These are phyloP conservation scores for Pythium chondricola DNA, from an alignment of 352 stramenopile genomes.

Conservation along the genomic window DNA sequence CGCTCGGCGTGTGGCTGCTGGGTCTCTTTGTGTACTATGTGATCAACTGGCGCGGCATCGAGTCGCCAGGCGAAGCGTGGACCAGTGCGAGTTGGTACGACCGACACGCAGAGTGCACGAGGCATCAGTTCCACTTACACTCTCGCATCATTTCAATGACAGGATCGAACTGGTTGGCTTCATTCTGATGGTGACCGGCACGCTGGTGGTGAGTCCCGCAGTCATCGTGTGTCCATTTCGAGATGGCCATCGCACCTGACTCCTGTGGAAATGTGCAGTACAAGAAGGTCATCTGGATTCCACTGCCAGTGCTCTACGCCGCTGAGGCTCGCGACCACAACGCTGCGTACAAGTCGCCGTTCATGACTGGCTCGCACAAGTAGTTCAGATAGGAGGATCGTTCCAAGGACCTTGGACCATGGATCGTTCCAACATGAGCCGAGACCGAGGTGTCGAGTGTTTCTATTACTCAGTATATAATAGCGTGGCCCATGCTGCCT, in stretches of 20 bases:
- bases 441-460: too few relatives aligned
- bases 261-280: too few relatives aligned
- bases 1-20: slow-evolving; percentile 65
- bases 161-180: slow-evolving; percentile 68
- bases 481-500: too few relatives aligned
- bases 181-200: slow-evolving; percentile 68
- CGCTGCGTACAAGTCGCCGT: slow-evolving; percentile 50
- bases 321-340: slow-evolving; percentile 33
- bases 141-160: neutral
- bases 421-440: too few relatives aligned
- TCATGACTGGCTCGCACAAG: slow-evolving; percentile 69
- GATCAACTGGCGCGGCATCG: slow-evolving; percentile 42
- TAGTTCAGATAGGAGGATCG: too few relatives aligned
- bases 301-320: slow-evolving; percentile 37
- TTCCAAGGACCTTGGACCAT: too few relatives aligned
- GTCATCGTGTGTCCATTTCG: too few relatives aligned
- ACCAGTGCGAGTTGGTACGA: slow-evolving; percentile 56
- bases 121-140: neutral
- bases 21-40: slow-evolving; percentile 73
- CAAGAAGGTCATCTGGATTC: slow-evolving; percentile 68
- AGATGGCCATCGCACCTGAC: too few relatives aligned
- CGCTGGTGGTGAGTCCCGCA: slow-evolving; percentile 57
- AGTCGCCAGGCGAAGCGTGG: slow-evolving; percentile 60
- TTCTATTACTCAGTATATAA: too few relatives aligned
- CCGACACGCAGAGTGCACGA: too few relatives aligned